A percentile compares a stretch with the other conserved stretches of the same genome.
Conservation (phyloP, 495 filamentous ascomycete genomes). For the Chaetomium cochliodes region DNA sequence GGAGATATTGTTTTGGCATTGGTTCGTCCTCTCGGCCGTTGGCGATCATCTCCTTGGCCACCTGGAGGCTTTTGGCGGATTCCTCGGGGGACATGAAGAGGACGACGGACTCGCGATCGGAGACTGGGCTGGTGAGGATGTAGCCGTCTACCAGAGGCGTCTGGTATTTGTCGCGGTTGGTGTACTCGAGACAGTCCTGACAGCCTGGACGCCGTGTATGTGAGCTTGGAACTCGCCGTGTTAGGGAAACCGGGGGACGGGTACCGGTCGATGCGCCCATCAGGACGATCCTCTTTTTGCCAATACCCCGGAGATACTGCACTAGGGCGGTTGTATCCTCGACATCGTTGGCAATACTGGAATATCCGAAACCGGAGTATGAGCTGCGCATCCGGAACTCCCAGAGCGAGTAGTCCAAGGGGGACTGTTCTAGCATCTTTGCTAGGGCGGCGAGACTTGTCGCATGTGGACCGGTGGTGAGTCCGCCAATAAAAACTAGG, state of each 20-base stretch:
- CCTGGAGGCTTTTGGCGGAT: slow-evolving; percentile 51
- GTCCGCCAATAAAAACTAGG: slow-evolving; percentile 77
- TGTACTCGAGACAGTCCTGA: slow-evolving; percentile 70
- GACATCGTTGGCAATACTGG: slow-evolving; percentile 66
- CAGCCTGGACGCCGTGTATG: neutral
- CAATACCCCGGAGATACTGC: slow-evolving; percentile 57
- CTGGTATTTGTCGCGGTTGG: slow-evolving; percentile 25
- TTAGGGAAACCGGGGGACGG: neutral
- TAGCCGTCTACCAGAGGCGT: slow-evolving; percentile 63
- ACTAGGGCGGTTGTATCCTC: slow-evolving; percentile 68
- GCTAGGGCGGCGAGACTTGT: slow-evolving; percentile 2
- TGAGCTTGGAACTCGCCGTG: neutral
- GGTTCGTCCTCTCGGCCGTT: slow-evolving; percentile 48
- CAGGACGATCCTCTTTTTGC: slow-evolving; percentile 15
- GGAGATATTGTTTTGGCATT: slow-evolving; percentile 53
- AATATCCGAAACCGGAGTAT: slow-evolving; percentile 70
- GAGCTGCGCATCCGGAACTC: slow-evolving; percentile 47
- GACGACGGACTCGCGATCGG: slow-evolving; percentile 64
- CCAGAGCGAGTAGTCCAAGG: slow-evolving; percentile 44
- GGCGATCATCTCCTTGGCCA: slow-evolving; percentile 53
- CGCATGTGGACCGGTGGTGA: slow-evolving; percentile 65
- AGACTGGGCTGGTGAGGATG: slow-evolving; percentile 74
- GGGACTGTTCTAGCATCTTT: neutral
- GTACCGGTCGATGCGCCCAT: slow-evolving; percentile 15
- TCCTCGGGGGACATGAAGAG: slow-evolving; percentile 40